Conservation (phyloP, 2,329 filamentous ascomycete species). For the Ophiocordyceps camponoti-saundersi region DNA sequence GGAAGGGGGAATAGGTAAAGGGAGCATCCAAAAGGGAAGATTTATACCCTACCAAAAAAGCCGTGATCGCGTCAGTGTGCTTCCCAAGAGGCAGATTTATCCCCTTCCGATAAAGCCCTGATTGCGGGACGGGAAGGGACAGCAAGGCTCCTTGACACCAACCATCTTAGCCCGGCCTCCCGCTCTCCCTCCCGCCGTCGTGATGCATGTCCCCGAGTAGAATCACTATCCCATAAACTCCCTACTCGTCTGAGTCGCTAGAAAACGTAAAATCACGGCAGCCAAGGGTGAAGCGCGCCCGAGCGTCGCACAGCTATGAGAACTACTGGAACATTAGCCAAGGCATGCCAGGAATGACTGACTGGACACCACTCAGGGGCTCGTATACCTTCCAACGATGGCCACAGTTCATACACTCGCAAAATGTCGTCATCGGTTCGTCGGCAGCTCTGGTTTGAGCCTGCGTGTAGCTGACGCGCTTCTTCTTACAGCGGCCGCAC, state of each 20-base stretch:
- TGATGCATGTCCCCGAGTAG: not conserved
- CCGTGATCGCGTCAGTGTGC: not conserved
- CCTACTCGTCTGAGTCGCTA: not conserved
- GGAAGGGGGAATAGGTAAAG: not conserved
- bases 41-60: not conserved
- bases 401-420: constrained; percentile 52
- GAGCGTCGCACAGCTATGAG: constrained; percentile 6
- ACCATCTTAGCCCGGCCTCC: too few relatives aligned
- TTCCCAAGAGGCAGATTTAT: not conserved
- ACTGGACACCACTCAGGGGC: not conserved
- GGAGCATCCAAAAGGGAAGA: not conserved
- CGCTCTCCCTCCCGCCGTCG: not conserved
- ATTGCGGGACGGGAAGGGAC: not conserved
- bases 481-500: constrained; percentile 84
- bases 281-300: too few relatives aligned
- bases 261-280: not conserved
- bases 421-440: constrained; percentile 75
- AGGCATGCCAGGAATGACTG: not conserved
- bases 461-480: constrained; percentile 89
- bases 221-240: not conserved
- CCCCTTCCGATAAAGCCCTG: not conserved
- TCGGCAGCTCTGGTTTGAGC: constrained; percentile 91
- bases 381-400: constrained; percentile 51
- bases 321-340: constrained; percentile 3
- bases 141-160: not conserved